These are phyloP conservation scores for Cucumis sativus DNA, from an alignment of 306 rosid genomes.

Conservation along the genomic window Cucumber_9930_V3 NC_026655.2:11009001-11009500, in stretches of 20 bases:
- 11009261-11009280: too few relatives aligned
- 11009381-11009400: not conserved
- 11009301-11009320: too few relatives aligned
- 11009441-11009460: too few relatives aligned
- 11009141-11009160: not conserved
- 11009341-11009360: not conserved
- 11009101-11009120: not conserved
- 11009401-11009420: not conserved
- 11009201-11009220: not conserved
- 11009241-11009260: too few relatives aligned
- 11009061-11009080: not conserved
- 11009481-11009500: not conserved
- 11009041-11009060: not conserved
- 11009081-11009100: not conserved
- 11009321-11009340: too few relatives aligned
- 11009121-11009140: not conserved
- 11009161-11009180: not conserved
- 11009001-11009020: not conserved
- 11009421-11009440: not conserved
- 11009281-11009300: too few relatives aligned
- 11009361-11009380: not conserved
- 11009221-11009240: too few relatives aligned
- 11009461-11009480: not conserved
- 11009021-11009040: not conserved
- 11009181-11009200: not conserved